A percentile compares a stretch with the other conserved stretches of the same genome.
Conservation (phyloP, 2,329 filamentous ascomycete species). For the Ustulina deusta region DNA sequence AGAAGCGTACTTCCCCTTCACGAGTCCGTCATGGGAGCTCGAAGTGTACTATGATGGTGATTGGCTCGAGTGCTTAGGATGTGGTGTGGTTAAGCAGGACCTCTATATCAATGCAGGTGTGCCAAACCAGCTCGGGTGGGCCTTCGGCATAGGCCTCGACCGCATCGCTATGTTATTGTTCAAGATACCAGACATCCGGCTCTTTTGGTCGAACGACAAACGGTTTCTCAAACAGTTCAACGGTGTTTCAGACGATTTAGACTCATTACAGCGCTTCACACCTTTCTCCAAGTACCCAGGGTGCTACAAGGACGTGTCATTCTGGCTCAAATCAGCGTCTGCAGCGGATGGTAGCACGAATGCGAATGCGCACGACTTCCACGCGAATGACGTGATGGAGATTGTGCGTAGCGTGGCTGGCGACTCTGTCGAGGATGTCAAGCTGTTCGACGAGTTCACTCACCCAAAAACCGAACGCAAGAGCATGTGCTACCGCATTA, state of each 20-base stretch:
- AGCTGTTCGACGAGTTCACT: conserved; percentile 84
- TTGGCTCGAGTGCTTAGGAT: conserved; percentile 97
- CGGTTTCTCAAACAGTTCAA: conserved; percentile 90
- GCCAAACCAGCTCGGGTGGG: conserved; percentile 85
- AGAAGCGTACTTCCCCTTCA: conserved; percentile 98
- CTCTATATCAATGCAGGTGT: conserved; percentile 83
- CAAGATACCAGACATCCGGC: conserved; percentile 92
- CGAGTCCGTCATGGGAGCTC: conserved; percentile 93
- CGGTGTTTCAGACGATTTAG: conserved; percentile 66
- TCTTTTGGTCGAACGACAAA: conserved; percentile 91
- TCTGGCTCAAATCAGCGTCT: conserved; percentile 76
- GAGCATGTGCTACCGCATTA: conserved; percentile 92
- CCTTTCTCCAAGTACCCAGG: conserved; percentile 93
- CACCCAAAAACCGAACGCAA: conserved; percentile 86
- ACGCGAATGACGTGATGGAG: conserved; percentile 98
- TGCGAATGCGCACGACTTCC: conserved; percentile 68
- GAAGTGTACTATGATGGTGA: conserved; percentile 95
- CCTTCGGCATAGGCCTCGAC: conserved; percentile 93
- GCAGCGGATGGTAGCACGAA: conserved; percentile 60
- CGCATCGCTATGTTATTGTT: conserved; percentile 98
- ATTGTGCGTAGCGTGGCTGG: conserved; percentile 85
- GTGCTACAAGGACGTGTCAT: conserved; percentile 92
- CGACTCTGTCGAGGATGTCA: conserved; percentile 88
- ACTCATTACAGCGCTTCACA: conserved; percentile 72
- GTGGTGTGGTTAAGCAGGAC: conserved; percentile 86